These are phyloP conservation scores for Ensete glaucum DNA, from an alignment of 176 grass and related monocot genomes.

Conservation along the genomic window DNA sequence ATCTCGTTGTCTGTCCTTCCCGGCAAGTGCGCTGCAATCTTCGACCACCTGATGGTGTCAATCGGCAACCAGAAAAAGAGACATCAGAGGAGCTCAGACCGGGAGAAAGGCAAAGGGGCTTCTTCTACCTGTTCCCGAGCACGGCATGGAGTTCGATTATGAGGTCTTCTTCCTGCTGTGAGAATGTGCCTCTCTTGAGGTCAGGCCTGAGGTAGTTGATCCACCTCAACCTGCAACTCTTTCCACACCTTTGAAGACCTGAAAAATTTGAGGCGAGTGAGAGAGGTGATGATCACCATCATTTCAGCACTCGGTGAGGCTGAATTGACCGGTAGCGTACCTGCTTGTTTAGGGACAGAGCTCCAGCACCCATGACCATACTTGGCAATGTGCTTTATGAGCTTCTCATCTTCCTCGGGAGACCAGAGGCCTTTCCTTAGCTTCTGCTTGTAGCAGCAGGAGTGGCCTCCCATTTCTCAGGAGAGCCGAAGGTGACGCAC, in stretches of 20 bases:
- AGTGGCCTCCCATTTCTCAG: conserved; percentile 18
- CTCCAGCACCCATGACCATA: conserved; percentile 25
- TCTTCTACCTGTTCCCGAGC: conserved; percentile 48
- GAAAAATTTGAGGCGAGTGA: conserved; percentile 1
- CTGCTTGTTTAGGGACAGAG: conserved; percentile 24
- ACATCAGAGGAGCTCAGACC: neutral
- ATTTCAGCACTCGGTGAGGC: no score
- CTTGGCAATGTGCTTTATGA: conserved; percentile 11
- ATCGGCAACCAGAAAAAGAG: neutral
- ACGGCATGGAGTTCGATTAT: conserved; percentile 29
- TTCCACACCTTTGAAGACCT: conserved; percentile 24
- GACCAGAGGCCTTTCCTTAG: conserved; percentile 22
- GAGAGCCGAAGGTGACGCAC: no score
- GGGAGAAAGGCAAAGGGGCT: neutral
- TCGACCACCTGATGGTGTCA: conserved; percentile 37
- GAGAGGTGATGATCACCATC: neutral
- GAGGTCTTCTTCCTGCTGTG: conserved; percentile 23
- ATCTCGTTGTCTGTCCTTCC: conserved; percentile 62
- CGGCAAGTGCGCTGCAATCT: conserved; percentile 49
- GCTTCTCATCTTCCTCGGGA: conserved; percentile 24
- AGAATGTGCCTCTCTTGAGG: conserved; percentile 23
- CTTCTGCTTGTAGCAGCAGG: conserved; percentile 28
- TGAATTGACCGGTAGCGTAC: neutral
- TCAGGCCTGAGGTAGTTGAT: conserved; percentile 24
- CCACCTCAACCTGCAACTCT: conserved; percentile 22